phyloP scores from a whole-genome alignment of 2,329 filamentous ascomycete genomes.

The Trichophaea hybrida region DNA sequence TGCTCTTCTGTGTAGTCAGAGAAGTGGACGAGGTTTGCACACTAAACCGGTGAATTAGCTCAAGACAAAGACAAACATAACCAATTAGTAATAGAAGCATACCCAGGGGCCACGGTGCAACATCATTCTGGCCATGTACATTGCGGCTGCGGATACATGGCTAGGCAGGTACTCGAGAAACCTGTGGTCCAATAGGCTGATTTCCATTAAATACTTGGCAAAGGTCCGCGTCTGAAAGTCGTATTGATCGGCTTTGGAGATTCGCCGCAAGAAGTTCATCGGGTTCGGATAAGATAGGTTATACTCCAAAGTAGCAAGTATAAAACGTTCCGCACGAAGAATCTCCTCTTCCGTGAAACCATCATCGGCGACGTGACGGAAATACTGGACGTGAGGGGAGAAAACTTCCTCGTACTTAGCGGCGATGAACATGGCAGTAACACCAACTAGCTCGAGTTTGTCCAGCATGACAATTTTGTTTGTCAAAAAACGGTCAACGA shows the following conservation, averaged over 20 bases:
- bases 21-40: conserved; percentile 76
- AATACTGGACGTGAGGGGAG: conserved; percentile 92
- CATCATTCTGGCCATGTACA: conserved; percentile 87
- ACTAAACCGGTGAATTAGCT: conserved; percentile 37
- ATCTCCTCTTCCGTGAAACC: conserved; percentile 93
- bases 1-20: conserved; percentile 86
- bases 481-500: conserved; percentile 94
- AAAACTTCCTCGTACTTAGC: conserved; percentile 98
- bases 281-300: conserved; percentile 97
- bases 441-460: conserved; percentile 87
- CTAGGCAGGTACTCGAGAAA: conserved; percentile 85
- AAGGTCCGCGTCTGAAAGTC: conserved; percentile 95
- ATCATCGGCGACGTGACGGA: conserved; percentile 91
- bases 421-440: conserved; percentile 98
- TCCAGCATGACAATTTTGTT: conserved; percentile 92
- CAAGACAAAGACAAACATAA: background rate
- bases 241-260: conserved; percentile 98
- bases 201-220: conserved; percentile 95
- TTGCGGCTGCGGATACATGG: conserved; percentile 77
- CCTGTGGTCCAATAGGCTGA: conserved; percentile 84
- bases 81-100: conserved; percentile 32
- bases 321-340: conserved; percentile 87
- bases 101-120: conserved; percentile 86
- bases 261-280: conserved; percentile 98
- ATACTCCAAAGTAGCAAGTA: conserved; percentile 82